Evolutionary conservation across 768 basidiomycete genomes (phyloP).

Genomic region (Clathrus columnatus): DNA sequence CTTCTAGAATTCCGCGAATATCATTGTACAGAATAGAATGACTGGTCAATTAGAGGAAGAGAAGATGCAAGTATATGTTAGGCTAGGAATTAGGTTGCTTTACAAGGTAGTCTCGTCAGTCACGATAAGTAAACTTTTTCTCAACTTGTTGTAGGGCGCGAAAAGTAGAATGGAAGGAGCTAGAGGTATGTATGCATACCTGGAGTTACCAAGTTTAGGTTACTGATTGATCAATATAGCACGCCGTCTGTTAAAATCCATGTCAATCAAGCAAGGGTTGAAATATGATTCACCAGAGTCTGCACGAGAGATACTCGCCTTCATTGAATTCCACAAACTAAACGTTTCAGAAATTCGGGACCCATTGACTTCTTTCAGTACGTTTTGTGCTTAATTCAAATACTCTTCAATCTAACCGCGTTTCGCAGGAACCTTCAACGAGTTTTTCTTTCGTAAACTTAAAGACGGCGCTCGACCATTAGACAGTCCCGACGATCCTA

Average conservation of each 20-base stretch:
- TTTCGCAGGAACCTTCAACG: conserved; percentile 76
- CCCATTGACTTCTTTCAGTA: conserved; percentile 77
- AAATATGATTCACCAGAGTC: conserved; percentile 89
- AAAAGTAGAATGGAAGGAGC: conserved; percentile 83
- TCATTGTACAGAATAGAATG: conserved; percentile 90
- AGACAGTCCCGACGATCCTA: conserved; percentile 63
- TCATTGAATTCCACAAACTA: conserved; percentile 86
- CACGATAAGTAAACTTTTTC: background rate
- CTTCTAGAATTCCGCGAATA: conserved; percentile 86
- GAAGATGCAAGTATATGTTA: conserved; percentile 94
- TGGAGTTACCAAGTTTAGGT: conserved; percentile 1
- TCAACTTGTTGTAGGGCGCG: conserved; percentile 45
- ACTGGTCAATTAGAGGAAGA: conserved; percentile 94
- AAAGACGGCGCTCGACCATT: conserved; percentile 74
- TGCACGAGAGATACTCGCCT: conserved; percentile 71
- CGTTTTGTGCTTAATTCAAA: conserved; percentile 21
- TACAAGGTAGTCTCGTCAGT: conserved; percentile 53
- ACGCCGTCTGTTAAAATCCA: conserved; percentile 72
- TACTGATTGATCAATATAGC: conserved; percentile 32
- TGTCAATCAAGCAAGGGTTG: conserved; percentile 88
- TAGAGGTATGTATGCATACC: conserved; percentile 58
- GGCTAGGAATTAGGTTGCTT: conserved; percentile 83
- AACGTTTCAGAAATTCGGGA: conserved; percentile 76
- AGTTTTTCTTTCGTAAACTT: conserved; percentile 85
- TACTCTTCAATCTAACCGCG: background rate